Conservation (phyloP, 495 filamentous ascomycete species). For the Geoglossum glabrum region DNA sequence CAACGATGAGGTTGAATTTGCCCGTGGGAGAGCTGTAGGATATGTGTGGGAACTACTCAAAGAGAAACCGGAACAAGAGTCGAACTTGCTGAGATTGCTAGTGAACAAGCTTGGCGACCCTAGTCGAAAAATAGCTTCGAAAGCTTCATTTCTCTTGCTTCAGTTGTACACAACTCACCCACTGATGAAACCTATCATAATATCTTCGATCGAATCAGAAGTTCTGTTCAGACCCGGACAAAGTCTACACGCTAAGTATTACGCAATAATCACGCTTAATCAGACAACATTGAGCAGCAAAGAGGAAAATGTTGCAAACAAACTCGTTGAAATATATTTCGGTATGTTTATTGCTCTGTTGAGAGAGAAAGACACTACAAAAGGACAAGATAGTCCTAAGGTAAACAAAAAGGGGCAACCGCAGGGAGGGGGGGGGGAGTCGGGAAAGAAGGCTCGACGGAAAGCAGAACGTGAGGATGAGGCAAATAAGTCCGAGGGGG, state of each 20-base stretch:
- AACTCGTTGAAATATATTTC: constrained; percentile 78
- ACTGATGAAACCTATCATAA: constrained; percentile 75
- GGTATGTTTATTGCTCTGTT: constrained; percentile 49
- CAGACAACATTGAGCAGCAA: constrained; percentile 76
- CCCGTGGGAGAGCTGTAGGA: constrained; percentile 63
- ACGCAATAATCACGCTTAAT: constrained; percentile 87
- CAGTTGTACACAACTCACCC: constrained; percentile 77
- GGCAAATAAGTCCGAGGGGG: constrained; percentile 36
- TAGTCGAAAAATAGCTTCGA: constrained; percentile 82
- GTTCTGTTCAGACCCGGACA: constrained; percentile 75
- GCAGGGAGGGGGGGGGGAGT: constrained; percentile 5
- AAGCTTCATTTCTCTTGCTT: constrained; percentile 77
- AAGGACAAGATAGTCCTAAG: constrained; percentile 2
- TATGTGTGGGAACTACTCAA: constrained; percentile 78
- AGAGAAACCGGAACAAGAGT: constrained; percentile 93
- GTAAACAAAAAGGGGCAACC: constrained; percentile 4
- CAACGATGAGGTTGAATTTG: constrained; percentile 82
- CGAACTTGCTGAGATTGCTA: constrained; percentile 72
- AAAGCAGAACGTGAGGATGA: constrained; percentile 32
- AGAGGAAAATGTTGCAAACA: constrained; percentile 64
- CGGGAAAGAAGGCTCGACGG: constrained; percentile 26
- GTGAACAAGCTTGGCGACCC: constrained; percentile 93
- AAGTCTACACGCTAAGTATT: constrained; percentile 75
- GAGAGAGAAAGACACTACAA: not conserved
- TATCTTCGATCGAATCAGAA: constrained; percentile 66